A percentile compares a stretch with the other conserved stretches of the same genome.
These are phyloP conservation scores for Silene noctiflora DNA, from an alignment of 179 eudicot genomes.

Conservation along the genomic window DNA sequence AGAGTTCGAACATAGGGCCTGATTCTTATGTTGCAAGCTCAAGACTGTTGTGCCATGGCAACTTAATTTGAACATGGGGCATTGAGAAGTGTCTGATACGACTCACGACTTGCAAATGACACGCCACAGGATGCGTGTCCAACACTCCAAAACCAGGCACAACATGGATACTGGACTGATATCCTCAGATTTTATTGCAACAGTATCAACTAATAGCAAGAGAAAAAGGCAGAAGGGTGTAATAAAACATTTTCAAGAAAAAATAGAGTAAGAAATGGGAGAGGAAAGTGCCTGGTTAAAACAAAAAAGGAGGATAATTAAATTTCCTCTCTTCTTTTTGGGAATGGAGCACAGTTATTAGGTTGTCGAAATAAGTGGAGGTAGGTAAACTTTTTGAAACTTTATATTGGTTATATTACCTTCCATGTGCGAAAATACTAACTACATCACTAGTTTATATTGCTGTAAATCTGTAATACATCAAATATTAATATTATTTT, in stretches of 20 bases:
- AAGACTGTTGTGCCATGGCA: not conserved
- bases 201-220: not conserved
- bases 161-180: too few relatives aligned
- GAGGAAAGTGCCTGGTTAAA: too few relatives aligned
- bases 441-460: not conserved
- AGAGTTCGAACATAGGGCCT: not conserved
- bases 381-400: not conserved
- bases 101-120: not conserved
- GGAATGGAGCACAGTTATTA: too few relatives aligned
- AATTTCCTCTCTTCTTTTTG: too few relatives aligned
- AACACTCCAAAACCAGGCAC: not conserved
- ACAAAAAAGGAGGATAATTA: too few relatives aligned
- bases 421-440: not conserved
- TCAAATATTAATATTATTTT: not conserved
- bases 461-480: not conserved
- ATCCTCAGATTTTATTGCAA: not conserved
- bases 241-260: not conserved
- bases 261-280: too few relatives aligned
- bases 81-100: not conserved
- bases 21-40: not conserved
- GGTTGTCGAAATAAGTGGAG: too few relatives aligned
- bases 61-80: not conserved
- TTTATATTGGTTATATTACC: not conserved
- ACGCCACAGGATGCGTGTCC: not conserved
- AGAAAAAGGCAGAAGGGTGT: not conserved